These are phyloP conservation scores for Strigomonas culicis DNA, from an alignment of 208 protist species.

Conservation along the genomic window DNA sequence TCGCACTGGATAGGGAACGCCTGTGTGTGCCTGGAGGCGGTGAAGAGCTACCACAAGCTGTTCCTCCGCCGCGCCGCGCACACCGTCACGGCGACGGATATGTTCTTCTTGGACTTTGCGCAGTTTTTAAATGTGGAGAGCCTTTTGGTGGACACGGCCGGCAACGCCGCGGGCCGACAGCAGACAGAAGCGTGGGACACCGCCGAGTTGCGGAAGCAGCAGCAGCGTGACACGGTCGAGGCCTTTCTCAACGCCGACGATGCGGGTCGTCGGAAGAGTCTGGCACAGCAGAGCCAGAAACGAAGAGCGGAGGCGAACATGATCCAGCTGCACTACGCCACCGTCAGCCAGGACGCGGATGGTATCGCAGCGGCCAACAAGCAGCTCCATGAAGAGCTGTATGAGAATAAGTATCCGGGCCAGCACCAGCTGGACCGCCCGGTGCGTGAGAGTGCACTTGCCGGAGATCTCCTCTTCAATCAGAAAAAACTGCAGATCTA, in stretches of 20 bases:
- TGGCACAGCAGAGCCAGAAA: background rate
- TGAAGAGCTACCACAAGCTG: conserved; percentile 39
- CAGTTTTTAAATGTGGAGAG: conserved; percentile 50
- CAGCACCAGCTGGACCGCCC: no score
- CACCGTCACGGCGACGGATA: conserved; percentile 40
- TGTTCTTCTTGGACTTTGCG: conserved; percentile 61
- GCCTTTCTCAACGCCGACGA: conserved; percentile 34
- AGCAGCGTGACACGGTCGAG: conserved; percentile 23
- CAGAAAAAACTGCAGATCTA: conserved; percentile 77
- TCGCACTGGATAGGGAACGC: conserved; percentile 95
- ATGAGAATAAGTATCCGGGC: no score
- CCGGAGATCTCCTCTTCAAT: conserved; percentile 71
- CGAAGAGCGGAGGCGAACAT: no score
- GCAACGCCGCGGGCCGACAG: conserved; percentile 1
- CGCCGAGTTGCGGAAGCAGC: conserved; percentile 25
- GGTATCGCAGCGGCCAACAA: background rate
- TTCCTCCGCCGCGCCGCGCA: background rate
- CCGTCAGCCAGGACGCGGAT: background rate
- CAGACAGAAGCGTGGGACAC: conserved; percentile 34
- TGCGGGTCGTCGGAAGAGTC: conserved; percentile 7
- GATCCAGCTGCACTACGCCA: no score
- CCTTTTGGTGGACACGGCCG: conserved; percentile 12
- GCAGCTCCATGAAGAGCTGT: no score
- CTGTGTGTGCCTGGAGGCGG: conserved; percentile 53
- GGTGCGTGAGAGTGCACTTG: no score